These are phyloP conservation scores for Rhodosporidiobolus odoratus DNA, from an alignment of 768 basidiomycete species.

Conservation along the genomic window DNA sequence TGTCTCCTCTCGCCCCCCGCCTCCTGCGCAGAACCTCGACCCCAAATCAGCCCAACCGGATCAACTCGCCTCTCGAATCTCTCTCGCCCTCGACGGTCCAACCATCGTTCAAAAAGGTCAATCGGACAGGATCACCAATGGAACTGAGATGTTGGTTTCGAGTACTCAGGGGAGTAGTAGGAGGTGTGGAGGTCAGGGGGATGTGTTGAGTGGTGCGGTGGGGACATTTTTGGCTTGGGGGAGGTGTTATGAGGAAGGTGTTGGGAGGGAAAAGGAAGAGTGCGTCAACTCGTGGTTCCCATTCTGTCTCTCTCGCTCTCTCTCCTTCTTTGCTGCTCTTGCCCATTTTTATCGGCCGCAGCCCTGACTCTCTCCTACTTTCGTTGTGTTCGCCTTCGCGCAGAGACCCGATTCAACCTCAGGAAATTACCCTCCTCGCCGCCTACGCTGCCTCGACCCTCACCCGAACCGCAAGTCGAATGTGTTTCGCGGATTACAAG, in stretches of 20 bases:
- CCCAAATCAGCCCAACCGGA: constrained; percentile 37
- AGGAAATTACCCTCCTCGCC: constrained; percentile 68
- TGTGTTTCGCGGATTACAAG: constrained; percentile 69
- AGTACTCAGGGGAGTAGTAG: constrained; percentile 75
- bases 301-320: neutral
- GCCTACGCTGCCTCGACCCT: constrained; percentile 82
- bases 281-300: neutral
- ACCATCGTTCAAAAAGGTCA: constrained; percentile 85
- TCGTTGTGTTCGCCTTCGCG: neutral
- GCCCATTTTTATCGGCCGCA: too few species aligned
- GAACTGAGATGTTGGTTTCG: constrained; percentile 60
- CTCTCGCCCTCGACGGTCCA: constrained; percentile 72
- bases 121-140: constrained; percentile 71
- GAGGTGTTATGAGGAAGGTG: constrained; percentile 86
- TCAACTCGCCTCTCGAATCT: constrained; percentile 65
- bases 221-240: constrained; percentile 93
- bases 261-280: constrained; percentile 54
- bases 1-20: neutral
- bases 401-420: constrained; percentile 43
- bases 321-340: constrained; percentile 2
- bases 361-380: constrained; percentile 55
- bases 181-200: constrained; percentile 93
- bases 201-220: constrained; percentile 79
- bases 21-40: constrained; percentile 45
- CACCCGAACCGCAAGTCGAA: too few species aligned